Conservation (phyloP, 805 yeast species). For the Candida ovalis region DNA sequence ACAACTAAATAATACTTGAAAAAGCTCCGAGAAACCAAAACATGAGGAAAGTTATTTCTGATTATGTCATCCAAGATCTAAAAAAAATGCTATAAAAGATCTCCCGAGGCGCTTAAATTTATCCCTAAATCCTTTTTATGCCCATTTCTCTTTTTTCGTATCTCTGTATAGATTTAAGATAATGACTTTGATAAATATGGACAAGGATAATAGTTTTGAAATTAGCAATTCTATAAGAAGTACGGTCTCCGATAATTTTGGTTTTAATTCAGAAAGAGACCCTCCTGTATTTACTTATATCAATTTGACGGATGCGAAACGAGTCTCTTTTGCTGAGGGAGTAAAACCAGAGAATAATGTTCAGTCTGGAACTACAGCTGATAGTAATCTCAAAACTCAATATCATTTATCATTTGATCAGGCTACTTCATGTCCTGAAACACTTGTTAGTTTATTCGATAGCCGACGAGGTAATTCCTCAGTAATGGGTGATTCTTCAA, state of each 20-base stretch:
- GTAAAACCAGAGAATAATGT: not conserved
- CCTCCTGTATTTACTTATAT: slow-evolving; percentile 13
- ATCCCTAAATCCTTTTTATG: no score
- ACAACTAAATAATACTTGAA: no score
- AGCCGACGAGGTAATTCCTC: not conserved
- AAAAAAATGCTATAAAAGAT: no score
- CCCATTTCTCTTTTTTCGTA: no score
- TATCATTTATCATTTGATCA: not conserved
- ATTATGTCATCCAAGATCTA: no score
- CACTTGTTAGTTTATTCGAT: not conserved
- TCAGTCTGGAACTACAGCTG: no score
- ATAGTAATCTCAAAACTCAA: not conserved
- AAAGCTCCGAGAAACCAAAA: no score
- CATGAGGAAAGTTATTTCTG: no score
- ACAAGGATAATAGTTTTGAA: no score
- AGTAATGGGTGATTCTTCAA: not conserved
- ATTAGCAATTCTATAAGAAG: not conserved
- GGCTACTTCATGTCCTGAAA: not conserved
- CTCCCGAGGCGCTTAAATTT: no score
- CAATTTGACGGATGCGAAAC: not conserved
- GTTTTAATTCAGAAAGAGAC: slow-evolving; percentile 11
- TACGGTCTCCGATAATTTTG: not conserved
- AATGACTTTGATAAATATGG: no score
- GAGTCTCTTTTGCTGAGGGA: not conserved
- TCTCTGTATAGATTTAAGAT: no score